A percentile compares a stretch with the other conserved stretches of the same genome.
These are phyloP conservation scores for Karstenula rhodostoma DNA, from an alignment of 2,329 filamentous ascomycete genomes.

Conservation along the genomic window DNA sequence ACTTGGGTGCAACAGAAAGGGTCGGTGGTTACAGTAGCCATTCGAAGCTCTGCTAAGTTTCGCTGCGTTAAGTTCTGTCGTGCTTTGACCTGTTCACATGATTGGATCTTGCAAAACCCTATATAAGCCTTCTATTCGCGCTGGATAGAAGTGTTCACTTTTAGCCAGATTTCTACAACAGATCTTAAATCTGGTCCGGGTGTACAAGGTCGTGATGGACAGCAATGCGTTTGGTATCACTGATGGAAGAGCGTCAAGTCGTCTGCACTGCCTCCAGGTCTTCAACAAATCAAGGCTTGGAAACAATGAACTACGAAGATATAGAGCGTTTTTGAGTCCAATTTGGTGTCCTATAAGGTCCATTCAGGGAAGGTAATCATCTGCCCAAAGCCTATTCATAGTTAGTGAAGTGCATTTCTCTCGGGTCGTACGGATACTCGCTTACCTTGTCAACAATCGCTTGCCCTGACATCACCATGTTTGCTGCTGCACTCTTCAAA, in stretches of 20 bases:
- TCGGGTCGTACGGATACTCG: too few species aligned
- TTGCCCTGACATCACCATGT: constrained; percentile 27
- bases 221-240: background rate
- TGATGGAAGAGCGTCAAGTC: background rate
- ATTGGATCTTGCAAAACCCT: too few species aligned
- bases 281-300: background rate
- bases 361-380: background rate
- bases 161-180: too few species aligned
- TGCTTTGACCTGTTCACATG: background rate
- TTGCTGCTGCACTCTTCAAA: constrained; percentile 24
- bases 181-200: background rate
- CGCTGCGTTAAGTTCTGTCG: too few species aligned
- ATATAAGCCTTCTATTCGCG: too few species aligned
- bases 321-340: background rate
- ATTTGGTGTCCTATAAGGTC: background rate
- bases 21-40: too few species aligned
- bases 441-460: constrained; percentile 27
- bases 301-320: background rate
- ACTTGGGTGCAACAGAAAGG: background rate
- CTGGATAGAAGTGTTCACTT: too few species aligned
- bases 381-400: background rate
- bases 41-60: too few species aligned
- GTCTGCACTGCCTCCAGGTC: background rate
- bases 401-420: background rate
- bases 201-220: background rate